Evolutionary conservation across 2,329 filamentous ascomycete genomes (phyloP).

Genomic region (Akanthomyces uredinophilus): DNA sequence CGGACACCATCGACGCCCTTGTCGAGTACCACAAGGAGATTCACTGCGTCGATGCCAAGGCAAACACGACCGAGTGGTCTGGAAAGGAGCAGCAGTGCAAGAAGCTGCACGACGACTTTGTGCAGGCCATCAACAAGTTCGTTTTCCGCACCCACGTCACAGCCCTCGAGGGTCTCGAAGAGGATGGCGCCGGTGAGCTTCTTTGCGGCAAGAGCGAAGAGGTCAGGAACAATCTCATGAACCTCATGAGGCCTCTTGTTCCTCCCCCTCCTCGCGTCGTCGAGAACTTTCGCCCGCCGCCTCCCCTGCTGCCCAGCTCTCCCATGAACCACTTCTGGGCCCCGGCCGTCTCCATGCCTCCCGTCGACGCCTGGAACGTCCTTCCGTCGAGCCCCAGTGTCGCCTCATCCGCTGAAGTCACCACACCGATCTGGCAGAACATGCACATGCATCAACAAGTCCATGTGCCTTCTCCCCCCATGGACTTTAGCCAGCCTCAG

Average conservation of each 20-base stretch:
- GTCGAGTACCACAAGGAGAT: slow-evolving; percentile 96
- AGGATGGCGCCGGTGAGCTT: slow-evolving; percentile 91
- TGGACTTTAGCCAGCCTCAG: slow-evolving; percentile 69
- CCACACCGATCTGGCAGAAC: slow-evolving; percentile 71
- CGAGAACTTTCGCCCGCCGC: slow-evolving; percentile 81
- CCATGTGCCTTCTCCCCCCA: slow-evolving; percentile 71
- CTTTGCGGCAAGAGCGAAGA: slow-evolving; percentile 88
- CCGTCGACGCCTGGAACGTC: slow-evolving; percentile 84
- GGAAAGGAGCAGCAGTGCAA: slow-evolving; percentile 96
- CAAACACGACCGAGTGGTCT: slow-evolving; percentile 88
- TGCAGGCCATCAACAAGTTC: slow-evolving; percentile 95
- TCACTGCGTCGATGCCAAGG: slow-evolving; percentile 84
- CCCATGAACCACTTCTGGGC: slow-evolving; percentile 75
- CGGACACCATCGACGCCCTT: slow-evolving; percentile 87
- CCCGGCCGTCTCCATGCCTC: slow-evolving; percentile 58
- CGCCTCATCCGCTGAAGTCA: slow-evolving; percentile 66
- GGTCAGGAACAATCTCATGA: slow-evolving; percentile 81
- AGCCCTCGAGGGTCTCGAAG: slow-evolving; percentile 90
- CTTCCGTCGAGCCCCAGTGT: slow-evolving; percentile 83
- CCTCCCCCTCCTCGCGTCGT: slow-evolving; percentile 83
- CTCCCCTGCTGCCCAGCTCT: slow-evolving; percentile 79
- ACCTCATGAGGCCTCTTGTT: slow-evolving; percentile 80
- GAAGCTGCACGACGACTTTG: slow-evolving; percentile 94
- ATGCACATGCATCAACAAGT: slow-evolving; percentile 66
- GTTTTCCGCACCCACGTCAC: slow-evolving; percentile 86